Conservation (phyloP, 805 yeast species). For the Ogataea pilisensis region DNA sequence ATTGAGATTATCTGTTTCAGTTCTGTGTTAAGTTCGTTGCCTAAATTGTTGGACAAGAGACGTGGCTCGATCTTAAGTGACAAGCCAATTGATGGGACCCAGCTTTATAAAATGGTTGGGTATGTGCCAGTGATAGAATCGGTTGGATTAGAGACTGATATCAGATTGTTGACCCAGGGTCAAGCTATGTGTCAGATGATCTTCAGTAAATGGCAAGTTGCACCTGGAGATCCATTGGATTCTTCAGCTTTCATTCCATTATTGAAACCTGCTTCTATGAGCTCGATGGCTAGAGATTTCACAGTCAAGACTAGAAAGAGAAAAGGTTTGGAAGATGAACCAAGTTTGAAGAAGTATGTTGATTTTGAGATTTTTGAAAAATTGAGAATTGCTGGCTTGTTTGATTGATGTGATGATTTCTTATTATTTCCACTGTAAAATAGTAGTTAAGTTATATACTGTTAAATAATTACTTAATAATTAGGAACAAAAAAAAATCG, state of each 20-base stretch:
- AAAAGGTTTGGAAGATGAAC: constrained; percentile 78
- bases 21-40: constrained; percentile 25
- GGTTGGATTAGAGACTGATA: constrained; percentile 82
- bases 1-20: constrained; percentile 54
- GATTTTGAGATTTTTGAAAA: constrained; percentile 55
- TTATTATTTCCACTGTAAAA: too few species aligned
- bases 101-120: constrained; percentile 57
- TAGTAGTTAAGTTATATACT: neutral
- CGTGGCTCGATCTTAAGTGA: constrained; percentile 58
- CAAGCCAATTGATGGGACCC: constrained; percentile 68
- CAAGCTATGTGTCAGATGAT: constrained; percentile 65
- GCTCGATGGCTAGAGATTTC: constrained; percentile 80
- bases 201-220: constrained; percentile 69
- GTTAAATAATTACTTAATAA: too few species aligned
- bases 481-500: neutral
- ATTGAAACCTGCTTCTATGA: constrained; percentile 68
- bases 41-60: constrained; percentile 48
- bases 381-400: constrained; percentile 33
- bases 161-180: constrained; percentile 74
- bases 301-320: constrained; percentile 84
- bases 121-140: constrained; percentile 86
- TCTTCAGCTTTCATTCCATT: constrained; percentile 56
- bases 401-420: constrained; percentile 1
- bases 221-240: constrained; percentile 92
- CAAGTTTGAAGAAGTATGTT: constrained; percentile 60